These are phyloP conservation scores for Salix arbutifolia DNA, from an alignment of 345 rosid species.

Conservation along the genomic window DNA sequence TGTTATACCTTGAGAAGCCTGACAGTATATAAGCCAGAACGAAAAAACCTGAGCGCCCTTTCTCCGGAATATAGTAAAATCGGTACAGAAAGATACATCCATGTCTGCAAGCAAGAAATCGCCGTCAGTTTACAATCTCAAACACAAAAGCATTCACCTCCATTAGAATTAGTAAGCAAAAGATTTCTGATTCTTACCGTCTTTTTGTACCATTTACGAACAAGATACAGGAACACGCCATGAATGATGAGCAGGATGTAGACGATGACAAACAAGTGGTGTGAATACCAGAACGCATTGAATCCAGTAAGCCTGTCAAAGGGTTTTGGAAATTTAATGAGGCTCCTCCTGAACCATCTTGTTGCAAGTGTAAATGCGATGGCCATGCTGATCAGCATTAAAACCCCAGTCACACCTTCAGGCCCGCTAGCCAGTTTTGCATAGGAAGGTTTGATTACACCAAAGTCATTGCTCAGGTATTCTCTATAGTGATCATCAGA, in stretches of 20 bases:
- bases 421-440: conserved; percentile 51
- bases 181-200: conserved; percentile 47
- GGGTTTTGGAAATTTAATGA: conserved; percentile 75
- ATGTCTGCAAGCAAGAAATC: conserved; percentile 48
- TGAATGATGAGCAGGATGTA: conserved; percentile 71
- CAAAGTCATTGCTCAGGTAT: conserved; percentile 47
- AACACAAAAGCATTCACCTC: not conserved
- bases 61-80: conserved; percentile 76
- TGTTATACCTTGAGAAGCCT: conserved; percentile 59
- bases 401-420: conserved; percentile 78
- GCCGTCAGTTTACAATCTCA: not conserved
- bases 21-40: conserved; percentile 76
- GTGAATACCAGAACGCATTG: conserved; percentile 98
- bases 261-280: conserved; percentile 71
- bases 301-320: conserved; percentile 89
- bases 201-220: conserved; percentile 68
- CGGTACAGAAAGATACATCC: conserved; percentile 96
- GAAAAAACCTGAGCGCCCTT: conserved; percentile 77
- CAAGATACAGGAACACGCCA: conserved; percentile 63
- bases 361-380: conserved; percentile 88
- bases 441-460: conserved; percentile 57
- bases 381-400: conserved; percentile 69
- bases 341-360: conserved; percentile 65
- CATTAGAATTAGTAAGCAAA: not conserved
- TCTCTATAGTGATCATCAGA: conserved; percentile 20